Evolutionary conservation across 2,329 filamentous ascomycete species (phyloP).

Genomic region (Cytospora piceicola): DNA sequence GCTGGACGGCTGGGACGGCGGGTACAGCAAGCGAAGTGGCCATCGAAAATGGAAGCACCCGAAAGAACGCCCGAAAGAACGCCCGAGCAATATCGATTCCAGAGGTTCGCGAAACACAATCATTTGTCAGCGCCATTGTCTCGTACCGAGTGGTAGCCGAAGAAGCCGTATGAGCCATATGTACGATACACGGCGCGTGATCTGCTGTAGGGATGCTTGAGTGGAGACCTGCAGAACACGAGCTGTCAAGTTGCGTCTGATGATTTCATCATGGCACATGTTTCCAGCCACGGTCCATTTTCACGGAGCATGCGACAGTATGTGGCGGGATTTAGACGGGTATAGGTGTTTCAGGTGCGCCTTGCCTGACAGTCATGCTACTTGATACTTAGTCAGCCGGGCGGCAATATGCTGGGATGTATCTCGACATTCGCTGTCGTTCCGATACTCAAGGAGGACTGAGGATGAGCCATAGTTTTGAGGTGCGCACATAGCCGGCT

Average conservation of each 20-base stretch:
- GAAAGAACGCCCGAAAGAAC: slow-evolving; percentile 8
- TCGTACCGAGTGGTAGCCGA: slow-evolving; percentile 10
- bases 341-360: slow-evolving; percentile 15
- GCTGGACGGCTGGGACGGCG: not conserved
- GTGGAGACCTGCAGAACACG: slow-evolving; percentile 1
- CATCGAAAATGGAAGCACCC: slow-evolving; percentile 8
- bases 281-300: not conserved
- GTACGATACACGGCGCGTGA: not conserved
- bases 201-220: slow-evolving; percentile 11
- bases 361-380: not conserved
- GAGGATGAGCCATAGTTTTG: not conserved
- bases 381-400: not conserved
- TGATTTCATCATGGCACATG: slow-evolving; percentile 1
- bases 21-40: not conserved
- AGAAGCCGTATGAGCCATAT: slow-evolving; percentile 5
- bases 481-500: not conserved
- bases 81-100: not conserved
- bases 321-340: not conserved
- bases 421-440: not conserved
- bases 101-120: slow-evolving; percentile 7
- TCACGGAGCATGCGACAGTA: not conserved
- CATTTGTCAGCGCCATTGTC: slow-evolving; percentile 3
- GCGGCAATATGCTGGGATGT: not conserved
- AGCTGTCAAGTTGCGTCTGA: slow-evolving; percentile 8
- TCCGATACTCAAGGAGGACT: not conserved